Base-by-base conservation (phyloP, 192 early-diverging fungal genomes). In the Coemansia sp. region DNA sequence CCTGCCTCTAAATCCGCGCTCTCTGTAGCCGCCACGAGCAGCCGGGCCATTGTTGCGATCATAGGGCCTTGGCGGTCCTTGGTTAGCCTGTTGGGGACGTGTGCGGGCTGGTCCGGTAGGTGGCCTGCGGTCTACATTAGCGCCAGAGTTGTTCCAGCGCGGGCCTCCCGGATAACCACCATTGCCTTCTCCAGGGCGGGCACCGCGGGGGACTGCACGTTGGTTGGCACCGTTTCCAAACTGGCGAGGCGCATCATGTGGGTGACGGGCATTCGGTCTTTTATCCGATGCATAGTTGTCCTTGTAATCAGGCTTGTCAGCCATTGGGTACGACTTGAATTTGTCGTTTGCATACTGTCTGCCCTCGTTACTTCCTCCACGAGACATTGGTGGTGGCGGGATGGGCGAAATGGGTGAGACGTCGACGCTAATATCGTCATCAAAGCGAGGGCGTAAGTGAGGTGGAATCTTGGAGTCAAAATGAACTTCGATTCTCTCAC, bases 401-500 rank as follows among this genome's bases (percentile, higher is more conserved):
- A 8, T 14, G 23, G 52, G 55, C 3, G 55, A 58, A 16, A 58
- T 35, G 17, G 55, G 55, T 16, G 55, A 58, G 55, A 32, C 55
- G 13, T 58, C 55, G 17, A 33, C 28, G 6, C 55, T 58, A 17
- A 7, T 32, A 32, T 58, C 30, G 55, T 58, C 55, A 35, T 58
- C 55, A 33, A 58, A 58, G 13, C 30, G 55, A n/a, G 55, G 55
- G 30, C 55, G 55, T 14, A 69, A 70, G 30, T 68, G 62, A 6
- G 63, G 66, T 19, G 78, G 78, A 21, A 81, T 73, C 59, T 70
- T 81, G 30, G 70, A 72, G 61, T 81, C 79, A 63, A 82, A 82
- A 32, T 77, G 75, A 8, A 82, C 80, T 17, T 77, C 75, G 26
- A 82, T 62, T 16, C 61, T 28, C n/a, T 67, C 33, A 14, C 69